Percentiles rank a stretch among this genome's conserved stretches.
Evolutionary conservation across 2,329 filamentous ascomycete species (phyloP).

Genomic region (Sclerotinia minor): DNA sequence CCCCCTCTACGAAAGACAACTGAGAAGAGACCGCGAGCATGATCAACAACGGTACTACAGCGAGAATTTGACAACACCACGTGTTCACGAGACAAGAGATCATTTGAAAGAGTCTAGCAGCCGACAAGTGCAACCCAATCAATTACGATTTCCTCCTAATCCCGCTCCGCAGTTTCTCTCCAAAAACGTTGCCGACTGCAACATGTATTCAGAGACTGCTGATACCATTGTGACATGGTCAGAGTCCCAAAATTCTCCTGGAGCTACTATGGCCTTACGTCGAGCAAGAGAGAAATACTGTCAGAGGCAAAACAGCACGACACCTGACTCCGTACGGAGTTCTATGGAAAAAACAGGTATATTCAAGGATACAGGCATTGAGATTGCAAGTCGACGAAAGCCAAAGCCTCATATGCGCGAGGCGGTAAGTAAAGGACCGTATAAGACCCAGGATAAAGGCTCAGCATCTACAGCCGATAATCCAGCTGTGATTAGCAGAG

Average conservation of each 20-base stretch:
- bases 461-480: background rate
- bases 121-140: background rate
- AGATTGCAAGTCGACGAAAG: slow-evolving; percentile 1
- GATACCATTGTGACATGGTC: slow-evolving; percentile 38
- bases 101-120: background rate
- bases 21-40: background rate
- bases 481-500: background rate
- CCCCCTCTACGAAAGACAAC: slow-evolving; percentile 16
- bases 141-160: background rate
- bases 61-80: background rate
- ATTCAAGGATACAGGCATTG: slow-evolving; percentile 37
- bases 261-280: slow-evolving; percentile 6
- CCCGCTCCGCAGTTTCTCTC: background rate
- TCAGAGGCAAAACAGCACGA: slow-evolving; percentile 28
- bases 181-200: slow-evolving; percentile 2
- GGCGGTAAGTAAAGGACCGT: background rate
- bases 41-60: background rate
- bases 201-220: slow-evolving; percentile 25
- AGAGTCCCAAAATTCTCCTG: slow-evolving; percentile 33
- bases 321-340: slow-evolving; percentile 33
- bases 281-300: background rate
- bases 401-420: background rate
- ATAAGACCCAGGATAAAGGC: background rate
- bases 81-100: background rate
- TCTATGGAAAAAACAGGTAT: slow-evolving; percentile 37